phyloP scores from a whole-genome alignment of 2,329 filamentous ascomycete genomes.

The Rhynchosporium agropyri region DNA sequence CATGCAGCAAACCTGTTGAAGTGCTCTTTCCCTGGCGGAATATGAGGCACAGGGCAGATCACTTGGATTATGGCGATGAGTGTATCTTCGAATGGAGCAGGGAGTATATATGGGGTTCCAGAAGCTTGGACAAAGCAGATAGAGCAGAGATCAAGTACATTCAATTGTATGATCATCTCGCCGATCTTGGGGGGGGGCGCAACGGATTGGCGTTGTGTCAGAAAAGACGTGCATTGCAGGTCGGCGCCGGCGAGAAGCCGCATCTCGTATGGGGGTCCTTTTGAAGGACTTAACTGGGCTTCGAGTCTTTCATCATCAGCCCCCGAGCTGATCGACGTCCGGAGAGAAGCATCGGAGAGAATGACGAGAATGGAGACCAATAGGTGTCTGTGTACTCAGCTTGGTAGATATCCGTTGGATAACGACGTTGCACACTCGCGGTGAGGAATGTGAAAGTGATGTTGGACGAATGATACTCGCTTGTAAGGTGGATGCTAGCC shows the following conservation, averaged over 20 bases:
- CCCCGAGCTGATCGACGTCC: slow-evolving; percentile 6
- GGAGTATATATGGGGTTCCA: neutral
- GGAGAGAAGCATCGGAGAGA: slow-evolving; percentile 4
- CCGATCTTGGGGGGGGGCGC: slow-evolving; percentile 7
- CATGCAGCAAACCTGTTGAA: slow-evolving; percentile 28
- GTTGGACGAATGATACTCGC: neutral
- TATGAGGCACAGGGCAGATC: slow-evolving; percentile 10
- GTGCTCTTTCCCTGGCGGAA: slow-evolving; percentile 11
- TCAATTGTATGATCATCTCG: slow-evolving; percentile 4
- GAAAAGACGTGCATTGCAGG: slow-evolving; percentile 8
- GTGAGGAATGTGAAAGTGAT: neutral
- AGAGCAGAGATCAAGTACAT: slow-evolving; percentile 1
- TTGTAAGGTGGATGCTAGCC: neutral
- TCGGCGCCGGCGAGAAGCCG: slow-evolving; percentile 6
- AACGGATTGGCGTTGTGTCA: slow-evolving; percentile 3
- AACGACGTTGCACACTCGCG: slow-evolving; percentile 6
- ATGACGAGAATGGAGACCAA: neutral
- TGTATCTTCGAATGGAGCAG: slow-evolving; percentile 13
- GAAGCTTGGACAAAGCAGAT: neutral
- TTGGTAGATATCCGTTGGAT: slow-evolving; percentile 8
- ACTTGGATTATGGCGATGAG: slow-evolving; percentile 9
- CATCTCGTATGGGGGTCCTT: slow-evolving; percentile 5
- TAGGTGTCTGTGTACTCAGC: slow-evolving; percentile 6
- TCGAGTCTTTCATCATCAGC: slow-evolving; percentile 15
- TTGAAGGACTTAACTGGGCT: neutral